Evolutionary conservation across 2,329 filamentous ascomycete genomes (phyloP), one percentile per base, ranked within the genome.

Genomic region (Cucurbitaria berberidis): DNA sequence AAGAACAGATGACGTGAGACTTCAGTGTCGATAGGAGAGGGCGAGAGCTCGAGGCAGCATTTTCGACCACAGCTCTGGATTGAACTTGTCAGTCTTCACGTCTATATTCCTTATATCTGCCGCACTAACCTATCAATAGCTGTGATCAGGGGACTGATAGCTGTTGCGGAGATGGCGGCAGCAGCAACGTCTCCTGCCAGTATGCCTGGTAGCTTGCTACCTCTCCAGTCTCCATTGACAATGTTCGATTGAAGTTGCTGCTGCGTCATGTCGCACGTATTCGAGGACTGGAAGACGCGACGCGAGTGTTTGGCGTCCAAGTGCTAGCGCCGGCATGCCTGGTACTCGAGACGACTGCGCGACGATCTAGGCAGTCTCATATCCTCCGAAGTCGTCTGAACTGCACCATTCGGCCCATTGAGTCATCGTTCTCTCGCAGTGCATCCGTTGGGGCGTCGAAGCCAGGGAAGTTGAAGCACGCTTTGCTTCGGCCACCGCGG

Each of bases 41-140:
- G 1, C 59, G 59, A 15, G 54, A 57, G 16, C 44, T 56, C 34
- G 58, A 65, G 10, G 66, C 55, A 11, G 59, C 60, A 35, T 69
- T 67, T 32, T 70, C 64, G 16, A 69, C 65, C 9, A 71, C 66
- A 24, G 65, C 62, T 49, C 61, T 64, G 38, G 13, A 45, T 18
- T 24, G 11, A 15, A n/a, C n/a, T 15, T 21, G 32, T 56, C 27
- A 53, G 36, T 24, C 11, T 30, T 22, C 11, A 11, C 10, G 21
- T 18, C 6, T 22, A 16, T 4, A 19, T 9, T 32, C 9, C 5
- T n/a, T 13, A 13, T 1, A 15, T 38, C 5, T 5, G 7, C 16
- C 15, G 5, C 35, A 51, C 60, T 45, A 48, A 68, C 68, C 65
- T 63, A 41, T 72, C 68, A 40, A 70, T 68, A 10, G 62, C 63